Conservation (phyloP, 345 rosid species). For the Corchorus olitorius region DNA sequence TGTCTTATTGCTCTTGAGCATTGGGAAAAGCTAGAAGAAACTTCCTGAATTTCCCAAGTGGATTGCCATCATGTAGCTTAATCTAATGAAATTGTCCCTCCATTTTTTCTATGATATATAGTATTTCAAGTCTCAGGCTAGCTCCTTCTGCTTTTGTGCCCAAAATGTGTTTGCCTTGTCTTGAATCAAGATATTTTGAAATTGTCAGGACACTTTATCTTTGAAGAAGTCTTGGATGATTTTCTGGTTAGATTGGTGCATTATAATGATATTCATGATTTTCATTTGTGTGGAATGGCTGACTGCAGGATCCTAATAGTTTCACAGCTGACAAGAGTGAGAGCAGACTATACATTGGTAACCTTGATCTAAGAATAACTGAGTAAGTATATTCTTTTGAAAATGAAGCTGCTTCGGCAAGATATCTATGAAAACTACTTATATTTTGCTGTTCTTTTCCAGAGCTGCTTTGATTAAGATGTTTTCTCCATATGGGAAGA, state of each 20-base stretch:
- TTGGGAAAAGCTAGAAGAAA: background rate
- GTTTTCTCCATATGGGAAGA: constrained; percentile 90
- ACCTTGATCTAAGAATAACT: constrained; percentile 83
- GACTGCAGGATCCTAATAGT: constrained; percentile 56
- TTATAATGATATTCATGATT: background rate
- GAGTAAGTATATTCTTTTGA: constrained; percentile 53
- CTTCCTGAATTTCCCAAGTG: background rate
- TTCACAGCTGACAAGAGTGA: constrained; percentile 64
- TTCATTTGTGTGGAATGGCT: background rate
- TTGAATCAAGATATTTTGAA: background rate
- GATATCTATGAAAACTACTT: background rate
- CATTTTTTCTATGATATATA: background rate
- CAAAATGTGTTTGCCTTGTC: background rate
- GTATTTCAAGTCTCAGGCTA: background rate
- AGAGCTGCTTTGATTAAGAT: constrained; percentile 88
- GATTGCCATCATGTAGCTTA: background rate
- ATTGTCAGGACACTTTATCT: background rate
- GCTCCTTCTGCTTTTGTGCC: background rate
- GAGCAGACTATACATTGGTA: constrained; percentile 77
- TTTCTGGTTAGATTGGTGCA: background rate
- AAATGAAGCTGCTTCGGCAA: background rate
- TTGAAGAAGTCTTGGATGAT: background rate
- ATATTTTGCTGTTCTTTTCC: constrained; percentile 7
- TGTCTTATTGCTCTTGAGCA: background rate
- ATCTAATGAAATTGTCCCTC: background rate